Evolutionary conservation across 2,329 filamentous ascomycete species (phyloP).

Genomic region (Diplodia mutila): DNA sequence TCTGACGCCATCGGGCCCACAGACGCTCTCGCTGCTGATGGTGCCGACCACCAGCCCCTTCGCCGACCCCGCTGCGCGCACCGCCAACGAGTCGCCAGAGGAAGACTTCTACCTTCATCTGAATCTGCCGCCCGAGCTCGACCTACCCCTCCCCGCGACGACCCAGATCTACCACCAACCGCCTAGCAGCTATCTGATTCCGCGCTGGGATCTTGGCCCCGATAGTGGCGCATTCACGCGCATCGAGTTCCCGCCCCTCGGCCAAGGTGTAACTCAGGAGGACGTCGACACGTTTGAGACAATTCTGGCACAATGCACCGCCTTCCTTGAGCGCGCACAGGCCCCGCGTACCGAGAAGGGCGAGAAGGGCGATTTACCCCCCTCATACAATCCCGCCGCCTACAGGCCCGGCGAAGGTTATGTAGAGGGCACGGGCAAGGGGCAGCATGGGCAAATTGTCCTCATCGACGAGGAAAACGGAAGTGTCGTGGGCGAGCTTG

Average conservation of each 20-base stretch:
- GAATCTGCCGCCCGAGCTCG: constrained; percentile 90
- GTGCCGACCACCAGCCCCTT: constrained; percentile 84
- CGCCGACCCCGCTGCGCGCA: constrained; percentile 59
- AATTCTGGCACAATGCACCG: constrained; percentile 95
- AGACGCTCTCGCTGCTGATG: constrained; percentile 93
- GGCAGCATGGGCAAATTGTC: constrained; percentile 73
- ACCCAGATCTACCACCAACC: constrained; percentile 98
- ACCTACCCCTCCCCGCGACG: constrained; percentile 88
- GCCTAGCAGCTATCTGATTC: constrained; percentile 89
- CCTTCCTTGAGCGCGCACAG: constrained; percentile 83
- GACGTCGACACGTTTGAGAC: constrained; percentile 97
- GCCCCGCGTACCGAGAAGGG: constrained; percentile 55
- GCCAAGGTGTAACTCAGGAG: constrained; percentile 78
- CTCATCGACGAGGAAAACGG: constrained; percentile 95
- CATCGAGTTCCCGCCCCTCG: constrained; percentile 82
- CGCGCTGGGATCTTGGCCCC: constrained; percentile 89
- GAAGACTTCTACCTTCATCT: constrained; percentile 98
- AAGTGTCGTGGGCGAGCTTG: constrained; percentile 89
- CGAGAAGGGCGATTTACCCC: constrained; percentile 26
- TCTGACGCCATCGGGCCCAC: constrained; percentile 82
- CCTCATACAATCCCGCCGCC: constrained; percentile 75
- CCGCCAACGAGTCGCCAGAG: constrained; percentile 54
- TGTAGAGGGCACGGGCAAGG: constrained; percentile 48
- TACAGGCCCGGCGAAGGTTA: constrained; percentile 83
- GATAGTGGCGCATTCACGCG: constrained; percentile 89